These are phyloP conservation scores for Peribolospora kevripleyi DNA, from an alignment of 768 basidiomycete species.

Conservation along the genomic window DNA sequence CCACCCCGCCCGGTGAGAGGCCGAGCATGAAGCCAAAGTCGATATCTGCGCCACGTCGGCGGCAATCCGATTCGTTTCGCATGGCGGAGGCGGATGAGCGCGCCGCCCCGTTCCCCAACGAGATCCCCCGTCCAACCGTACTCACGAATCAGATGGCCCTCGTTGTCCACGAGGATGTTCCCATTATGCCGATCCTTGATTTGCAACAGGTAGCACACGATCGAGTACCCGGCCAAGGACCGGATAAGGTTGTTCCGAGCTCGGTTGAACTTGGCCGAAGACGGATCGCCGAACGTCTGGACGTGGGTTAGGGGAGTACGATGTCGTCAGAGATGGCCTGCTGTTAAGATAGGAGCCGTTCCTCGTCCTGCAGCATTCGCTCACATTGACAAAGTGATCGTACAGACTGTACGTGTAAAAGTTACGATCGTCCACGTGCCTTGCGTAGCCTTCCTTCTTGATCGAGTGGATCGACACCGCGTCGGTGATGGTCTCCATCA, in stretches of 20 bases:
- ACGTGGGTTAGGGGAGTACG: background rate
- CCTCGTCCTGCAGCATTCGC: constrained; percentile 14
- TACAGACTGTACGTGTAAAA: constrained; percentile 34
- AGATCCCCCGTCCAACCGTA: background rate
- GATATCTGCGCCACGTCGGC: constrained; percentile 30
- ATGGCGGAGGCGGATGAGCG: no score
- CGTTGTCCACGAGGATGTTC: constrained; percentile 83
- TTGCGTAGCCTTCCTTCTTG: constrained; percentile 97
- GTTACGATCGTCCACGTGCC: constrained; percentile 19
- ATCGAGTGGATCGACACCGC: constrained; percentile 97
- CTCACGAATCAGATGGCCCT: constrained; percentile 58
- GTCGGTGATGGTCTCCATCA: constrained; percentile 96
- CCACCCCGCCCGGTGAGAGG: constrained; percentile 89
- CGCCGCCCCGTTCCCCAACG: no score
- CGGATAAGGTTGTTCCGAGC: constrained; percentile 63
- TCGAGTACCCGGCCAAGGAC: constrained; percentile 46
- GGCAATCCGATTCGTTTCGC: no score
- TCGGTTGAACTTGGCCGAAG: constrained; percentile 60
- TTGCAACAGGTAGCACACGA: constrained; percentile 88
- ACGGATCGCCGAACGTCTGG: constrained; percentile 72
- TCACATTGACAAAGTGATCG: constrained; percentile 71
- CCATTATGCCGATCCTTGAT: constrained; percentile 98
- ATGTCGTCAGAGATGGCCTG: background rate
- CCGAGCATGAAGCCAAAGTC: constrained; percentile 97
- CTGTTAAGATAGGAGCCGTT: background rate